phyloP scores from a whole-genome alignment of 768 basidiomycete genomes.

The Mycena crocata region DNA sequence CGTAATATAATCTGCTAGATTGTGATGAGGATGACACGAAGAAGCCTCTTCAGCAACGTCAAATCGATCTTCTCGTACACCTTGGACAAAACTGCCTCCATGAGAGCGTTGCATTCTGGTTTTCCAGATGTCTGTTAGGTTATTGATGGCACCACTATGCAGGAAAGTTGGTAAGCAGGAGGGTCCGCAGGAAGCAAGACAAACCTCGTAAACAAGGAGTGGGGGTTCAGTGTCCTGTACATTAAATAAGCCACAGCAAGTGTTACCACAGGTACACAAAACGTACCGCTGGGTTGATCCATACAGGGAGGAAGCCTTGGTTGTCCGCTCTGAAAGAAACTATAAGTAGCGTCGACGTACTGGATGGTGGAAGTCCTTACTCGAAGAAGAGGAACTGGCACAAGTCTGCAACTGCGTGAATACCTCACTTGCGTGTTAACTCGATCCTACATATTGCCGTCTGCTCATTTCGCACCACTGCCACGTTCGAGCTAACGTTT shows the following conservation, averaged over 20 bases:
- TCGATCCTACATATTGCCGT: slow-evolving; percentile 98
- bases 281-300: slow-evolving; percentile 94
- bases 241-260: slow-evolving; percentile 18
- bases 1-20: slow-evolving; percentile 98
- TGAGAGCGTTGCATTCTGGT: slow-evolving; percentile 98
- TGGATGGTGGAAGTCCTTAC: slow-evolving; percentile 44
- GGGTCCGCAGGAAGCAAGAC: background rate
- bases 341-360: slow-evolving; percentile 9
- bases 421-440: slow-evolving; percentile 42
- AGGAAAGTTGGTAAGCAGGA: slow-evolving; percentile 1
- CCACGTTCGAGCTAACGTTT: no score
- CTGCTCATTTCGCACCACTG: slow-evolving; percentile 99
- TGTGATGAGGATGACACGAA: slow-evolving; percentile 97
- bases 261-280: background rate
- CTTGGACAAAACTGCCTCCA: slow-evolving; percentile 98
- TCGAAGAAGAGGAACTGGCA: slow-evolving; percentile 99
- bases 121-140: slow-evolving; percentile 98
- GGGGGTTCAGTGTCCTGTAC: slow-evolving; percentile 91
- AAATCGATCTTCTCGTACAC: slow-evolving; percentile 99
- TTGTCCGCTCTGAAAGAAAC: slow-evolving; percentile 82
- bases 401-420: slow-evolving; percentile 64
- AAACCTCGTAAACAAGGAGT: slow-evolving; percentile 90
- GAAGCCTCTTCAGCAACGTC: slow-evolving; percentile 93
- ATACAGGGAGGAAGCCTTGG: slow-evolving; percentile 96
- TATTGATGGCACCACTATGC: slow-evolving; percentile 96